Conservation (phyloP, 805 yeast genomes). For the Kodamaea hsintzibuensis region DNA sequence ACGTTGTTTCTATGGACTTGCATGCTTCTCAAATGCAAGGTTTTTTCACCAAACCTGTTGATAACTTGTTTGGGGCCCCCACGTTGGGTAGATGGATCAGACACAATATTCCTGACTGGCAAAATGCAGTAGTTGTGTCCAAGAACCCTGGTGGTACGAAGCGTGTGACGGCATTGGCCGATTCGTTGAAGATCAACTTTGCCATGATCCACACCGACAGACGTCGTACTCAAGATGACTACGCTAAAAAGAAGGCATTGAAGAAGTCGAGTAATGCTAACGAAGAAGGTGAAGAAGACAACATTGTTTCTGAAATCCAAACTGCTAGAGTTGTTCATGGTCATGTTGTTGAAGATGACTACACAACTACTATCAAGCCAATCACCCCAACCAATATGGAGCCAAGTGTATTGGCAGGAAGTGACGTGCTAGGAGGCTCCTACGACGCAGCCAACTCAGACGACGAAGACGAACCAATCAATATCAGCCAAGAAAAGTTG, state of each 20-base stretch:
- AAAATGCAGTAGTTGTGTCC: slow-evolving; percentile 93
- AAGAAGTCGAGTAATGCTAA: slow-evolving; percentile 43
- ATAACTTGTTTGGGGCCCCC: slow-evolving; percentile 94
- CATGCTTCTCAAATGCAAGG: slow-evolving; percentile 99
- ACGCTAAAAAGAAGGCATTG: slow-evolving; percentile 39
- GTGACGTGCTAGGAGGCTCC: slow-evolving; percentile 75
- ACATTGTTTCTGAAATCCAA: slow-evolving; percentile 78
- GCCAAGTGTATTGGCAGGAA: slow-evolving; percentile 21
- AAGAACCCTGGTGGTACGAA: slow-evolving; percentile 99
- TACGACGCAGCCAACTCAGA: slow-evolving; percentile 81
- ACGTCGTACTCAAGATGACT: slow-evolving; percentile 77
- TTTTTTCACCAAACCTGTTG: slow-evolving; percentile 95
- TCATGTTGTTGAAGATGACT: slow-evolving; percentile 91
- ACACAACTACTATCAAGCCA: slow-evolving; percentile 20
- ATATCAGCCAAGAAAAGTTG: slow-evolving; percentile 70
- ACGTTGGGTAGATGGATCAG: slow-evolving; percentile 95
- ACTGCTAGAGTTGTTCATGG: slow-evolving; percentile 97
- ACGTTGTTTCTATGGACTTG: slow-evolving; percentile 95
- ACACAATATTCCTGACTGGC: slow-evolving; percentile 82
- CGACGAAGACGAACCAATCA: slow-evolving; percentile 77
- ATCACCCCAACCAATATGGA: slow-evolving; percentile 19
- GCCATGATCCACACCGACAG: slow-evolving; percentile 99
- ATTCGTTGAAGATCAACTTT: slow-evolving; percentile 89
- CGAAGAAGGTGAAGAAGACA: slow-evolving; percentile 65
- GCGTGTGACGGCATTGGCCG: slow-evolving; percentile 97